Base-by-base conservation (phyloP, 495 filamentous ascomycete genomes). In the Lindgomyces ingoldianus region DNA sequence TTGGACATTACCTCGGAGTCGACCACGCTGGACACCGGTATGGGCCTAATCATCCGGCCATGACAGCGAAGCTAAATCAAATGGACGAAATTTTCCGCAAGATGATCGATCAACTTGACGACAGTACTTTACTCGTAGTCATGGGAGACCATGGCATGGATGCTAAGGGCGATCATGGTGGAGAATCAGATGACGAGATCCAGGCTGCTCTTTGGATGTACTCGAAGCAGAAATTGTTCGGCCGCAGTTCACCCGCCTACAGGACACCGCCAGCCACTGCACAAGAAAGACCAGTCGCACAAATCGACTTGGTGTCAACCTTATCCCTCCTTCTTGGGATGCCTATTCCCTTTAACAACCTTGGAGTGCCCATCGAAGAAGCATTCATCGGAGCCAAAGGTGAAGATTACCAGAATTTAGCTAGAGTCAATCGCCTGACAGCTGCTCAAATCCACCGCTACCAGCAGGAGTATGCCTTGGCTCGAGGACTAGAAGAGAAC, bases 141-240 rank as follows among this genome's bases (percentile, higher is more conserved):
- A 96, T 98, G 91, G 94, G 94, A 10, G 94, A 98, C 74, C 94
- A 98, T 74, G 94, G 94, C 9, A 98, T 98, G 94, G 94, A 98
- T 76, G 79, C 82, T 24, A 98, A 98, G 77, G 94, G 94, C 6
- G 94, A 98, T 70, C 94, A 98, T 70, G 94, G 94, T 44, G 94
- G 94, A 46, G 94, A 98, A 76, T 96, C 92, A 12, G 88, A 95
- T 70, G 91, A 96, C 45, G 94, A 98, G 71, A 84, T 98, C 26
- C 85, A 98, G 75, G 92, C 94, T 60, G 94, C 95, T 1, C 72
- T 98, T 51, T 98, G 95, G 94, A 93, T 98, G 91, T 98, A 97
- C 72, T 96, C 95, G 3, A 93, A 90, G 70, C 86, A 83, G 53
- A 81, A 81, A 1, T 73, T 90, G 3, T 98, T 98, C 75, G 94